phyloP scores from a whole-genome alignment of 805 yeast genomes.

The Cyberlindnera meyerae region DNA sequence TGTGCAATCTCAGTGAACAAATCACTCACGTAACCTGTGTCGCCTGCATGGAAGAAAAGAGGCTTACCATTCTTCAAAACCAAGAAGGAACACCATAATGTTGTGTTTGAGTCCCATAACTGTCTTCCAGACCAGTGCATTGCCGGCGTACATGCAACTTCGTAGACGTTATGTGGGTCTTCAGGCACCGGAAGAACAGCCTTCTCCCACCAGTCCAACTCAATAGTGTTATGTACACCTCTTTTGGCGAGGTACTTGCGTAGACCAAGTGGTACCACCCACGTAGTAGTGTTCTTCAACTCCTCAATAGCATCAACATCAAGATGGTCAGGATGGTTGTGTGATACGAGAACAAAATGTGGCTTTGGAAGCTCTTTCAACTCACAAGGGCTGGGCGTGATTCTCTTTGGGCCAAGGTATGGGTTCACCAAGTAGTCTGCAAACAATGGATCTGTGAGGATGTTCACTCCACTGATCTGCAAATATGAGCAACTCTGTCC shows the following conservation, averaged over 20 bases:
- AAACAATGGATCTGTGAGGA: slow-evolving; percentile 85
- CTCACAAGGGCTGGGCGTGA: slow-evolving; percentile 70
- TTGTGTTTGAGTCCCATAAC: slow-evolving; percentile 70
- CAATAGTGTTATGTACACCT: slow-evolving; percentile 60
- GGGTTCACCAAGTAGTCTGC: slow-evolving; percentile 57
- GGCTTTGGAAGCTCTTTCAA: slow-evolving; percentile 61
- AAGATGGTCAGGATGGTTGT: slow-evolving; percentile 93
- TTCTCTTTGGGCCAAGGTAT: slow-evolving; percentile 74
- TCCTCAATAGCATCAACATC: slow-evolving; percentile 53
- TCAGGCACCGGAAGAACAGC: slow-evolving; percentile 33
- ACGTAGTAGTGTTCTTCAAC: slow-evolving; percentile 57
- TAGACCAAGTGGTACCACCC: slow-evolving; percentile 89
- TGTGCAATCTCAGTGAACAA: slow-evolving; percentile 63
- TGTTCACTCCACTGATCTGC: slow-evolving; percentile 64
- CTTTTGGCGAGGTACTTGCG: slow-evolving; percentile 49
- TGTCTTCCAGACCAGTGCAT: slow-evolving; percentile 96
- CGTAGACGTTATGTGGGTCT: slow-evolving; percentile 48
- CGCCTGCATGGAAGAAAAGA: slow-evolving; percentile 87
- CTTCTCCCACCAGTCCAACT: slow-evolving; percentile 92
- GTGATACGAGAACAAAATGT: slow-evolving; percentile 76
- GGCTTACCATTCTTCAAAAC: slow-evolving; percentile 64
- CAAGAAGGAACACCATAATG: slow-evolving; percentile 88
- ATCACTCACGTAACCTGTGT: slow-evolving; percentile 82
- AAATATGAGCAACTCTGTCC: slow-evolving; percentile 86
- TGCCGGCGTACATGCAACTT: slow-evolving; percentile 85